A percentile compares a stretch with the other conserved stretches of the same genome.
Evolutionary conservation across 768 basidiomycete genomes (phyloP).

Genomic region (Suillus placidus): DNA sequence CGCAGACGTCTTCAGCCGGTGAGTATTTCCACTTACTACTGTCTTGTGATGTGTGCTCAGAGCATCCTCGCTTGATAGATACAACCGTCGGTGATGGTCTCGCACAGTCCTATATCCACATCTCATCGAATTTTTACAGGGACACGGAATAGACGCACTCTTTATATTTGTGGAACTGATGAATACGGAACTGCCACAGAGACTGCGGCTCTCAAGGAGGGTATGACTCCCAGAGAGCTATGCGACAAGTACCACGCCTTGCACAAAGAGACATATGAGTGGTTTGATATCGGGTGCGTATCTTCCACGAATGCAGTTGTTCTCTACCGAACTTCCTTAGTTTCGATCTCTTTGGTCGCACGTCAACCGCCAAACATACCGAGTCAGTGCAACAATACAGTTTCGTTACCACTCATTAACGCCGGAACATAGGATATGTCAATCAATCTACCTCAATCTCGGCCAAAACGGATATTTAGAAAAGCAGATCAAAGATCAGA

Average conservation of each 20-base stretch:
- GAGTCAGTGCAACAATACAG: conserved; percentile 53
- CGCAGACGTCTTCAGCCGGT: conserved; percentile 96
- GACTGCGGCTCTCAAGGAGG: conserved; percentile 92
- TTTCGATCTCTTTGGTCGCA: conserved; percentile 96
- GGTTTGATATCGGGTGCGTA: conserved; percentile 92
- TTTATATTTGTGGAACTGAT: conserved; percentile 97
- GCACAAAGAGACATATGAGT: conserved; percentile 92
- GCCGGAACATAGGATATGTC: conserved; percentile 67
- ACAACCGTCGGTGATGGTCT: conserved; percentile 52
- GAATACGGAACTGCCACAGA: conserved; percentile 99
- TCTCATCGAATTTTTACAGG: conserved; percentile 27
- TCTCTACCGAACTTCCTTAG: conserved; percentile 39
- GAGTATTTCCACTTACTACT: conserved; percentile 33
- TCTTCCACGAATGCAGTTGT: not conserved
- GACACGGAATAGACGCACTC: conserved; percentile 83
- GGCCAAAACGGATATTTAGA: conserved; percentile 75
- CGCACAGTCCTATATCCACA: conserved; percentile 24
- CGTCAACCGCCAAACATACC: conserved; percentile 87
- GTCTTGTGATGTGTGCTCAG: conserved; percentile 6
- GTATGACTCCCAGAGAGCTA: conserved; percentile 72
- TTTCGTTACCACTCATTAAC: not conserved
- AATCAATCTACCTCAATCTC: conserved; percentile 86
- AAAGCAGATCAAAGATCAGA: conserved; percentile 88
- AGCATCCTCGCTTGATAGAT: conserved; percentile 40
- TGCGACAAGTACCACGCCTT: conserved; percentile 91